Evolutionary conservation across 257 asterid species (phyloP), one percentile per base, ranked within the genome.

Genomic region (Anisodus acutangulus): DNA sequence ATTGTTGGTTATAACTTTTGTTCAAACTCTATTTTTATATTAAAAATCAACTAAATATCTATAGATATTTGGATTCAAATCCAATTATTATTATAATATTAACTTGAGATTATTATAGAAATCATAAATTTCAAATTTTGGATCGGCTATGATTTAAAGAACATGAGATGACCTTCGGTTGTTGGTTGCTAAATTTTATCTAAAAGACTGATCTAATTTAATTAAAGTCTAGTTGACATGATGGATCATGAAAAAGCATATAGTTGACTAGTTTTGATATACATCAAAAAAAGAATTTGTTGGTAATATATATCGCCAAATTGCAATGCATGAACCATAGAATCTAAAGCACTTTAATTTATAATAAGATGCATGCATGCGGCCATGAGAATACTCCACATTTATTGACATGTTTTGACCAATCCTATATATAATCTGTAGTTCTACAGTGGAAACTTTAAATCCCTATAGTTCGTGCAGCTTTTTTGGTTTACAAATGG

Each of bases 401-500:
- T 26, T 51, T 76, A 76, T 51, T 51, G 81, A 76, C 4, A 51
- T 51, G 59, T 76, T 12, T 26, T 11, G 64, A 4, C 26, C 63
- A 76, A 76, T 51, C 26, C 63, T 51, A 19, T 67, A 67, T 64
- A 5, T 12, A 72, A 10, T 13, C 62, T 74, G 81, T 76, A 22
- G 81, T 76, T 54, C 15, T 22, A 51, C 10, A 76, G 81, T 76
- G 47, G 11, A 6, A 51, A 45, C 51, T 76, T 76, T 76, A 26
- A 11, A 8, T 8, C 80, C 60, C 22, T 2, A 51, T 76, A 2
- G 39, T 51, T 49, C 22, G 45, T 76, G 63, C 81, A 51, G 22
- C 43, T 51, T 31, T 62, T 47, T 76, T 51, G 81, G 81, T 53
- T 76, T 76, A 76, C 81, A 76, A 51, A 22, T 76, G 81, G 81